Base-by-base conservation (phyloP, 2,329 filamentous ascomycete genomes). In the Plenodomus lindquistii region DNA sequence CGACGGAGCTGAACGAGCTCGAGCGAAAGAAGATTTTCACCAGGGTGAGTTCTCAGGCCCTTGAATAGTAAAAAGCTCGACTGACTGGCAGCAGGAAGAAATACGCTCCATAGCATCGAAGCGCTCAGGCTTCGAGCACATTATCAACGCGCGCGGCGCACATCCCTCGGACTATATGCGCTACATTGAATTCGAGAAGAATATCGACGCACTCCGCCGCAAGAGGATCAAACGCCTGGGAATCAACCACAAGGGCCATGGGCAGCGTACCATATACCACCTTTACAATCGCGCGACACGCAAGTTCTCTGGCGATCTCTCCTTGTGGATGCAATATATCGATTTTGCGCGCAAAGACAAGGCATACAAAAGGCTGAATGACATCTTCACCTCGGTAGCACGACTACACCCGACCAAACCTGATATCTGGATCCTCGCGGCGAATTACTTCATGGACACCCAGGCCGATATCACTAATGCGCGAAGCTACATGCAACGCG, bases 121-220 rank as follows among this genome's bases (percentile, higher is more conserved):
- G 73, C 86, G 94, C 62, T 96, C 91, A 66, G 89, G 95, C 63
- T 95, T 92, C 70, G 94, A 99, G 73, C 93, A 97, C 75, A 88
- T 86, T 48, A 84, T 97, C 59, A 89, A 96, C 53, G 86, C 90
- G 2, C 86, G 91, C 19, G 90, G 91, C 40, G 68, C 68, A 6
- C 83, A 83, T 36, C 83, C 92, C 0, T 75, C 82, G 50, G 91
- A 97, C 69, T 97, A 90, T 76, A 85, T 89, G 44, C 83, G 86
- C 59, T 99, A 97, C 76, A 87, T 88, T 38, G 84, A 84, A 55
- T 86, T 85, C 64, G 84, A 87, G 65, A 84, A 84, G 74, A 87
- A 79, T 49, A 67, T 80, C 11, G 91, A 97, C 63, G 75, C 82
- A 2, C 81, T 97, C 36, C 87, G 91, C 48, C 83, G 84, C 59